Base-by-base conservation (phyloP, 768 basidiomycete species). In the Kwoniella shandongensis region DNA sequence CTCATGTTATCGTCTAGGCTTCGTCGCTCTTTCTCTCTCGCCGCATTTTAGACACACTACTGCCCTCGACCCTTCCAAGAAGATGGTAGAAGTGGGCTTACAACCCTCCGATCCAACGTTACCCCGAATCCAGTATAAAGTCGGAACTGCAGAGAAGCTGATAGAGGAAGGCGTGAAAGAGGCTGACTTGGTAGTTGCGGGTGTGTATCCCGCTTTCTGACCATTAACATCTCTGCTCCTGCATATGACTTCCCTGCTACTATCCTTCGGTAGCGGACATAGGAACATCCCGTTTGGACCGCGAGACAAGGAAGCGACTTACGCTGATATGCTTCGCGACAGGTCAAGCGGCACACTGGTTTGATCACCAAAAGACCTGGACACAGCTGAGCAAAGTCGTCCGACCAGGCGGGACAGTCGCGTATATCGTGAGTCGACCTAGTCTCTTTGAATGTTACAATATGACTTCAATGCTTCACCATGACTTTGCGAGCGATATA, bases 341-440 rank as follows among this genome's bases (percentile, higher is more conserved):
- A 88, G 88, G 86, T 1, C 88, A 88, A 76, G 84, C 88, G 0
- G 83, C 83, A 2, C 89, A 91, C 69, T 89, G 88, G 88, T 91
- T 90, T 67, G 81, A 89, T 65, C 88, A 85, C 82, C 72, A 76
- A 5, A 83, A 81, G 63, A 79, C 86, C 6, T 91, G 88, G 87
- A 82, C 81, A 2, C 86, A 89, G 74, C 78, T 84, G 0, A 79
- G 80, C 11, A 79, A 86, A 2, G 81, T 87, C 7, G 76, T 90
- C 39, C 79, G 82, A 46, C 80, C 79, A 7, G 81, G 83, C 15
- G 89, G 88, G 2, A 85, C 83, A 1, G 83, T 83, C 11, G 87
- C 87, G 4, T 85, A 85, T 67, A 89, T 88, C 85, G 88, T 88
- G 57, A 38, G 81, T 75, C 20, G 25, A 0, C n/a, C n/a, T n/a